Percentiles rank a stretch among this genome's conserved stretches.
Conservation (phyloP, 169 alveolate genomes). For the Eimeria sp. region DNA sequence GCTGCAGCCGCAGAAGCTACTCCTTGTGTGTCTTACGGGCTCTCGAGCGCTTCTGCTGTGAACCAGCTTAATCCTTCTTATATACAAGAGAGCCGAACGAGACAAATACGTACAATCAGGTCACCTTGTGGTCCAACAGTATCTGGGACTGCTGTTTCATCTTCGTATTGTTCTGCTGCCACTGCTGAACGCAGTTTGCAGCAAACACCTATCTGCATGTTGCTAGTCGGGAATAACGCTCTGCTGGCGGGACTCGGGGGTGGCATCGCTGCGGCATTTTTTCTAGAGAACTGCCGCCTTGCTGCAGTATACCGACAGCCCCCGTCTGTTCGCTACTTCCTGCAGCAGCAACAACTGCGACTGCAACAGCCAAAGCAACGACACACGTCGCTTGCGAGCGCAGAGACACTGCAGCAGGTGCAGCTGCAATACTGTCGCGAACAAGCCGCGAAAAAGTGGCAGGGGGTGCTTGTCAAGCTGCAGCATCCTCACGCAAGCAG, state of each 20-base stretch:
- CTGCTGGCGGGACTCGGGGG: slow-evolving; percentile 45
- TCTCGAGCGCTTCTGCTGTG: neutral
- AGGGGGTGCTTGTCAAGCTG: slow-evolving; percentile 6
- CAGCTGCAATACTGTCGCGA: slow-evolving; percentile 44
- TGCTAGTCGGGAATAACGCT: slow-evolving; percentile 63
- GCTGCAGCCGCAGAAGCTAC: neutral
- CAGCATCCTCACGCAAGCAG: neutral
- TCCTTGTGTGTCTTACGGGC: neutral
- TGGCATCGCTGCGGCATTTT: slow-evolving; percentile 33
- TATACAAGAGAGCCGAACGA: neutral
- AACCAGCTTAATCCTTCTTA: neutral
- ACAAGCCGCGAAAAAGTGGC: slow-evolving; percentile 36
- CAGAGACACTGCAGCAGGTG: slow-evolving; percentile 16
- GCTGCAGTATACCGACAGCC: slow-evolving; percentile 44
- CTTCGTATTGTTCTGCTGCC: neutral
- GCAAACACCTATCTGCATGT: slow-evolving; percentile 22
- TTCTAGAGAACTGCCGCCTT: slow-evolving; percentile 34
- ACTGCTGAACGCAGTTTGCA: neutral
- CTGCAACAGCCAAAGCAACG: neutral
- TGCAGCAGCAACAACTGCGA: slow-evolving; percentile 5
- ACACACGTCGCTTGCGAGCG: neutral
- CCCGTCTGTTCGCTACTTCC: slow-evolving; percentile 24
- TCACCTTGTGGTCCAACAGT: neutral
- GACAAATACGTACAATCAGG: neutral
- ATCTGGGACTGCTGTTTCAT: neutral